Percentiles rank a stretch among this genome's conserved stretches.
phyloP scores from a whole-genome alignment of 2,329 filamentous ascomycete genomes.

The Venturia nashicola region DNA sequence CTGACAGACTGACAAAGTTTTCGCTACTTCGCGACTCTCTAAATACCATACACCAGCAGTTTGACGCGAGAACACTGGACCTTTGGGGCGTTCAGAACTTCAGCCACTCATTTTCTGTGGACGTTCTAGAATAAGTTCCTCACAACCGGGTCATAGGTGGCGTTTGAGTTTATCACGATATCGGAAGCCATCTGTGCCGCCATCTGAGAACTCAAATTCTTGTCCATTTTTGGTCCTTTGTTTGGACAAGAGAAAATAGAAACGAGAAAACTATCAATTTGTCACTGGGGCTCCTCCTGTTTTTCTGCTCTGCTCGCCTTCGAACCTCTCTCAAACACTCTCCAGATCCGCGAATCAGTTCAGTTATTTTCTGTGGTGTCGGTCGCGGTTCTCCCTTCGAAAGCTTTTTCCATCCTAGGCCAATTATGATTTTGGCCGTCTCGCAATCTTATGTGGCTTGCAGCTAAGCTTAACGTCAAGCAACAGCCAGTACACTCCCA shows the following conservation, averaged over 20 bases:
- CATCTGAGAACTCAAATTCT: neutral
- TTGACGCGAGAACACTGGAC: neutral
- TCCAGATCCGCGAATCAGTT: neutral
- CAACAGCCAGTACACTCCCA: neutral
- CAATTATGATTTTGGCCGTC: neutral
- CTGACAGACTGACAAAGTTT: neutral
- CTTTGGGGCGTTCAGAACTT: neutral
- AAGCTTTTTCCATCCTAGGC: neutral
- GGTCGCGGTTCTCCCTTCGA: neutral
- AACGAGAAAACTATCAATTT: neutral
- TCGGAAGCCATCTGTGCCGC: neutral
- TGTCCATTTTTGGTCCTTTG: neutral
- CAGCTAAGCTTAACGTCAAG: neutral
- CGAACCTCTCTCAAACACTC: neutral
- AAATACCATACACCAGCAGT: neutral
- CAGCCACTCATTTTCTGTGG: neutral
- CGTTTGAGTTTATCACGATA: neutral
- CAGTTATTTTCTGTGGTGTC: neutral
- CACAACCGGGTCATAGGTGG: neutral
- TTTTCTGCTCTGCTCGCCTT: neutral
- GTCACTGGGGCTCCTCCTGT: neutral
- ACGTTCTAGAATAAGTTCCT: neutral
- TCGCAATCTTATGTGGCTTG: neutral
- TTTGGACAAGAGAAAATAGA: neutral
- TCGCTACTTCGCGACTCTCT: neutral